These are phyloP conservation scores for Linnemannia exigua DNA, from an alignment of 192 early-diverging fungal genomes.

Conservation along the genomic window DNA sequence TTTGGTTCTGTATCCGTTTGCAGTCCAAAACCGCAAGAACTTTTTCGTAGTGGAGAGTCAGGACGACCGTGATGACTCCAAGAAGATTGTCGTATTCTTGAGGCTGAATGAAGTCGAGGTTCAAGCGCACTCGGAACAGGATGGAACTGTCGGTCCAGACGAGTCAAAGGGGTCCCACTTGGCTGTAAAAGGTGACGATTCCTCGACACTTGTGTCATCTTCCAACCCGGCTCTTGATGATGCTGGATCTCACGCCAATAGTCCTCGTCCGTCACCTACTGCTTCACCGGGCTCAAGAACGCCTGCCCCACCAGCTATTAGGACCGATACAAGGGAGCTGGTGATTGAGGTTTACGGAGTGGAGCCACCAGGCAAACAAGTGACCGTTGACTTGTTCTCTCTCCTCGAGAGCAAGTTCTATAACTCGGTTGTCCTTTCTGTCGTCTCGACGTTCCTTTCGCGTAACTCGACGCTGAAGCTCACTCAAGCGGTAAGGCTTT, in stretches of 20 bases:
- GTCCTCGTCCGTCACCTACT: constrained; percentile 55
- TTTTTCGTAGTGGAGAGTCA: constrained; percentile 77
- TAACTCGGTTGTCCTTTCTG: constrained; percentile 70
- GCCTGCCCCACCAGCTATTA: constrained; percentile 20
- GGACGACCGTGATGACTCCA: constrained; percentile 70
- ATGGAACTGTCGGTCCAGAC: neutral
- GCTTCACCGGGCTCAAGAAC: constrained; percentile 59
- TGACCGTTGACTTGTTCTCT: constrained; percentile 71
- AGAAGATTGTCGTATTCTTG: constrained; percentile 47
- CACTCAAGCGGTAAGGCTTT: constrained; percentile 64
- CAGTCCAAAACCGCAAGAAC: constrained; percentile 79
- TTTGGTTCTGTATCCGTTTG: constrained; percentile 66
- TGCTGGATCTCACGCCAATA: constrained; percentile 39
- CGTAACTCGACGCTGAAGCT: constrained; percentile 78
- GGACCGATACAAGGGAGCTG: constrained; percentile 64
- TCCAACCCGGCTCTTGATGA: constrained; percentile 45
- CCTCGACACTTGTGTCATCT: neutral
- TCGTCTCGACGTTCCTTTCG: constrained; percentile 74
- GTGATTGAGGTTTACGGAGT: constrained; percentile 82
- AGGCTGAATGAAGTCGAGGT: constrained; percentile 52
- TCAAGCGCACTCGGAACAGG: constrained; percentile 28
- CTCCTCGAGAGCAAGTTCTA: constrained; percentile 77
- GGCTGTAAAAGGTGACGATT: neutral
- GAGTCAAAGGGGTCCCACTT: constrained; percentile 29
- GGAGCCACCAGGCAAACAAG: constrained; percentile 65